Evolutionary conservation across 345 rosid genomes (phyloP).

Genomic region (Boechera divaricarpa): DNA sequence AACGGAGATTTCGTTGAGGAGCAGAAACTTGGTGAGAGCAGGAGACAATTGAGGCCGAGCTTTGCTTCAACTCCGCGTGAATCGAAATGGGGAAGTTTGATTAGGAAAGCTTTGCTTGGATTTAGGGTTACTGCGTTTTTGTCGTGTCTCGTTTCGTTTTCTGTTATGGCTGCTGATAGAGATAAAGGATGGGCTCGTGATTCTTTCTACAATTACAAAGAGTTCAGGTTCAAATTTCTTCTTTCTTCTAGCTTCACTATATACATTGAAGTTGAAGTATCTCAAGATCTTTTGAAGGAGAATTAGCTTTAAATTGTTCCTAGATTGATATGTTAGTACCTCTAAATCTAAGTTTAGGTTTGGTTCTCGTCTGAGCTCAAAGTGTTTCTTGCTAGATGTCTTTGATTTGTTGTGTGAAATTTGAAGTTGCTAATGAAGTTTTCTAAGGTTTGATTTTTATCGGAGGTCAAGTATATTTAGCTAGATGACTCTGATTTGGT

Average conservation of each 20-base stretch:
- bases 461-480: background rate
- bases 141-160: conserved; percentile 73
- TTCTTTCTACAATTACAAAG: conserved; percentile 80
- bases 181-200: conserved; percentile 91
- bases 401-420: background rate
- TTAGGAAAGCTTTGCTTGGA: conserved; percentile 57
- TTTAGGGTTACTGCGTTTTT: conserved; percentile 67
- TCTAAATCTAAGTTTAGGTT: background rate
- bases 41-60: conserved; percentile 50
- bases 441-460: background rate
- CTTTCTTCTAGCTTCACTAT: background rate
- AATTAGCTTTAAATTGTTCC: background rate
- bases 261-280: background rate
- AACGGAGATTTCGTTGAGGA: conserved; percentile 37
- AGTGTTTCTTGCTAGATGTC: background rate
- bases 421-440: background rate
- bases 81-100: conserved; percentile 49
- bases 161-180: conserved; percentile 80
- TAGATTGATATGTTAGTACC: background rate
- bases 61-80: conserved; percentile 55
- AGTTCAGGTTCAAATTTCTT: conserved; percentile 66
- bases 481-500: background rate
- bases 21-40: conserved; percentile 41
- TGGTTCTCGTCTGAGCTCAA: background rate
- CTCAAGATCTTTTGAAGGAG: background rate